Evolutionary conservation across 495 filamentous ascomycete genomes (phyloP).

Genomic region (Penicillium canescens): DNA sequence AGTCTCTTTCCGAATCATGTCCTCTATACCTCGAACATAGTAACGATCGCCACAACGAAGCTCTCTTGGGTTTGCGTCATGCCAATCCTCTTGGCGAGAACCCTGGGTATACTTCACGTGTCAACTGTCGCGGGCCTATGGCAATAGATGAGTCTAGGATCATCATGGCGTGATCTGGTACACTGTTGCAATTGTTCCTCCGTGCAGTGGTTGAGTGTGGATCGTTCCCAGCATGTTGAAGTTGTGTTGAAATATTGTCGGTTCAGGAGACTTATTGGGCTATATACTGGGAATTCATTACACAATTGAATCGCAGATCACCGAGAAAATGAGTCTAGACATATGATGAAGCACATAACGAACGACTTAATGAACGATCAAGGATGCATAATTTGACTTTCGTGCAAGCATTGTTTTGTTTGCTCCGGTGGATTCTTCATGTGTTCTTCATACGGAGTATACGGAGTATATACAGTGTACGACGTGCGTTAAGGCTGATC

Average conservation of each 20-base stretch:
- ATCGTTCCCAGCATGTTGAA: not conserved
- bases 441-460: not conserved
- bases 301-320: conserved; percentile 1
- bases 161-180: conserved; percentile 4
- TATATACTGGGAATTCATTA: not conserved
- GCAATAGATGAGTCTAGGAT: not conserved
- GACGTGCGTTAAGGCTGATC: no score
- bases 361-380: not conserved
- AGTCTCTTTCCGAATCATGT: not conserved
- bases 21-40: not conserved
- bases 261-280: not conserved
- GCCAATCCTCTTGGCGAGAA: conserved; percentile 1
- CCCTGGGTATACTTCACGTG: not conserved
- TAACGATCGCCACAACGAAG: no score
- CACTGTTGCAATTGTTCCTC: not conserved
- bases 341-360: not conserved
- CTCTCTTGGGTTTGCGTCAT: conserved; percentile 3
- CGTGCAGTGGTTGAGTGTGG: not conserved
- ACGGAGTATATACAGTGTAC: no score
- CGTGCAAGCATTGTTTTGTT: not conserved
- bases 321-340: not conserved
- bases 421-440: not conserved
- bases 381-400: not conserved
- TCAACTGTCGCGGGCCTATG: not conserved
- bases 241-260: not conserved